A percentile compares a stretch with the other conserved stretches of the same genome.
Evolutionary conservation across 2,329 filamentous ascomycete genomes (phyloP).

Genomic region (Dactylonectria macrodidyma): DNA sequence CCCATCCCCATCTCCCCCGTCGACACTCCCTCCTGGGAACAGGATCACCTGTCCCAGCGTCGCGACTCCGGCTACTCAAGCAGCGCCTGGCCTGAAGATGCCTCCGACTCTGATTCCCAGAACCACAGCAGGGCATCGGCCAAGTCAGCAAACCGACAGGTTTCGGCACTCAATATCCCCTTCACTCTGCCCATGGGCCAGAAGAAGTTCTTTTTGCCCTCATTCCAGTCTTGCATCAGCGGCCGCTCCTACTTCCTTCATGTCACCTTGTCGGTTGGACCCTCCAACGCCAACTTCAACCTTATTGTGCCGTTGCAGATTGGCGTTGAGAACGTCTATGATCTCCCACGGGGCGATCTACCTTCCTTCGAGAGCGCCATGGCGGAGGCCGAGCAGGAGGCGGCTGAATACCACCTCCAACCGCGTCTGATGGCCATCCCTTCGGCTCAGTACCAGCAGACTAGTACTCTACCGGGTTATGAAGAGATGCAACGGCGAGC

Average conservation of each 20-base stretch:
- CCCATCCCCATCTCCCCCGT: conserved; percentile 56
- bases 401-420: conserved; percentile 59
- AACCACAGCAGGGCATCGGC: conserved; percentile 43
- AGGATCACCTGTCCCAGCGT: conserved; percentile 52
- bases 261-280: conserved; percentile 60
- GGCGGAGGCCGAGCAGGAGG: conserved; percentile 58
- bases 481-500: conserved; percentile 51
- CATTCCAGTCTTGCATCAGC: conserved; percentile 71
- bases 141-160: conserved; percentile 56
- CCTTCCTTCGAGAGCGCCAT: conserved; percentile 67
- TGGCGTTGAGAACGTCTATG: conserved; percentile 58
- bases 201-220: conserved; percentile 68
- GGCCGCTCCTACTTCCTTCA: conserved; percentile 69
- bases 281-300: conserved; percentile 60
- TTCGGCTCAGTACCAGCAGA: conserved; percentile 50
- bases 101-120: conserved; percentile 54
- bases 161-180: conserved; percentile 62
- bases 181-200: conserved; percentile 62
- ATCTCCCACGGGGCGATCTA: conserved; percentile 51
- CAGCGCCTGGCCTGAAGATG: conserved; percentile 53
- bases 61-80: conserved; percentile 70
- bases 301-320: conserved; percentile 67
- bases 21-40: conserved; percentile 60
- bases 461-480: conserved; percentile 57
- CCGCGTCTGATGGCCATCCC: conserved; percentile 58